phyloP scores from a whole-genome alignment of 768 basidiomycete genomes.

The Cyathus striatus region DNA sequence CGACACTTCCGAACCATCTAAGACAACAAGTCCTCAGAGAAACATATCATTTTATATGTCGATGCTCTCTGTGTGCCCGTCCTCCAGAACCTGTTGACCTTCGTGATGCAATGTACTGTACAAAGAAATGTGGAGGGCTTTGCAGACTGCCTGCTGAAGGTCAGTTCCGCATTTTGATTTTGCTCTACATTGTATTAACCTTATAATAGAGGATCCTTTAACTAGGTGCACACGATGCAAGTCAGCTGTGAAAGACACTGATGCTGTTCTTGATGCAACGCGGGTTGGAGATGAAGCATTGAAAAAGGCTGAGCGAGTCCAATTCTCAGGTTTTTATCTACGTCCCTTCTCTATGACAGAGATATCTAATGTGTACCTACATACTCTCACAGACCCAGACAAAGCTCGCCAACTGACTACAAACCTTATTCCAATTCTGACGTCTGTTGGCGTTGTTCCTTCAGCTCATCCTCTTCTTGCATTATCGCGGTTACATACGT shows the following conservation, averaged over 20 bases:
- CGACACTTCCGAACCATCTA: constrained; percentile 55
- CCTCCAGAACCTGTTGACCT: constrained; percentile 44
- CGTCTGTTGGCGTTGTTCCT: constrained; percentile 52
- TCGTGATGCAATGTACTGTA: constrained; percentile 66
- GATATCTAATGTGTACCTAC: too few species aligned
- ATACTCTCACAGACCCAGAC: constrained; percentile 39
- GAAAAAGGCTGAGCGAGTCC: constrained; percentile 62
- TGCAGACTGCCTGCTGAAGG: constrained; percentile 62
- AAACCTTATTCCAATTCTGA: constrained; percentile 61
- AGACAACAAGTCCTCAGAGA: constrained; percentile 57
- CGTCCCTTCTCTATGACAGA: constrained; percentile 8
- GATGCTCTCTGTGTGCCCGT: constrained; percentile 52
- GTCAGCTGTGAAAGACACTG: constrained; percentile 38
- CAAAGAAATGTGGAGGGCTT: constrained; percentile 59
- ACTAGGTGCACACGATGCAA: constrained; percentile 55
- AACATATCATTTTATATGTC: constrained; percentile 77
- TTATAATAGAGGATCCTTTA: constrained; percentile 35
- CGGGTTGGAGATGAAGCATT: constrained; percentile 71
- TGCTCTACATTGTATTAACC: background rate
- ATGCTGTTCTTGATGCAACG: constrained; percentile 56
- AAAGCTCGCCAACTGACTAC: constrained; percentile 57
- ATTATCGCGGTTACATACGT: constrained; percentile 64
- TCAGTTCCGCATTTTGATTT: constrained; percentile 15
- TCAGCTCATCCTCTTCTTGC: constrained; percentile 77
- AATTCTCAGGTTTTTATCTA: constrained; percentile 65